Evolutionary conservation across 1,284 basidiomycete species (phyloP).

Genomic region (Papiliotrema fonsecae): DNA sequence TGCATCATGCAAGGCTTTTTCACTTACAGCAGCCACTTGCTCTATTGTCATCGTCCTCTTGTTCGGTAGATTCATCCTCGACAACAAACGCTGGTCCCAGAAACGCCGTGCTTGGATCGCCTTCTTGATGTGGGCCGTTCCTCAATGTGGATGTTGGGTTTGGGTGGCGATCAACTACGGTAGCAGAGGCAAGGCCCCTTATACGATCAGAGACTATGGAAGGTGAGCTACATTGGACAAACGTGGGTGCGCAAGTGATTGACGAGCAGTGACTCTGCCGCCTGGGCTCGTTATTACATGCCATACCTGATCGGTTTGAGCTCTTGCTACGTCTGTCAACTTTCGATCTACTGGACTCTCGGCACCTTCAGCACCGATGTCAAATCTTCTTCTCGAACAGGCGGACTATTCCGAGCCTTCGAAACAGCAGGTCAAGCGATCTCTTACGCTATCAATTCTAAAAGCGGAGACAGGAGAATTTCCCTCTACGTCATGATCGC

Average conservation of each 20-base stretch:
- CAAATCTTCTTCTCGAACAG: conserved; percentile 19
- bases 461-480: conserved; percentile 5
- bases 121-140: conserved; percentile 19
- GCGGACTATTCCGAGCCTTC: conserved; percentile 26
- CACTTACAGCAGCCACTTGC: conserved; percentile 7
- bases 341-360: not conserved
- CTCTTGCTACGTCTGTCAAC: not conserved
- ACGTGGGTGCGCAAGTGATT: not conserved
- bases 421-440: conserved; percentile 23
- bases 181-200: conserved; percentile 4
- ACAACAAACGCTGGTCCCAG: conserved; percentile 17
- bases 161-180: conserved; percentile 21
- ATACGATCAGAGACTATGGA: not conserved
- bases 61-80: conserved; percentile 23
- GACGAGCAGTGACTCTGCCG: conserved; percentile 5
- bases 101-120: conserved; percentile 16
- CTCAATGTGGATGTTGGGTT: conserved; percentile 21
- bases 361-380: conserved; percentile 26
- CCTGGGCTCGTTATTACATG: conserved; percentile 16
- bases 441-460: conserved; percentile 20
- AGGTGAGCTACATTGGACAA: not conserved
- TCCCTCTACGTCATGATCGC: conserved; percentile 16
- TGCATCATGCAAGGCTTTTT: not conserved
- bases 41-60: conserved; percentile 14
- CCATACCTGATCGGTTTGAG: conserved; percentile 14